These are phyloP conservation scores for Cornus suecica DNA, from an alignment of 148 eudicot genomes.

Conservation along the genomic window DNA sequence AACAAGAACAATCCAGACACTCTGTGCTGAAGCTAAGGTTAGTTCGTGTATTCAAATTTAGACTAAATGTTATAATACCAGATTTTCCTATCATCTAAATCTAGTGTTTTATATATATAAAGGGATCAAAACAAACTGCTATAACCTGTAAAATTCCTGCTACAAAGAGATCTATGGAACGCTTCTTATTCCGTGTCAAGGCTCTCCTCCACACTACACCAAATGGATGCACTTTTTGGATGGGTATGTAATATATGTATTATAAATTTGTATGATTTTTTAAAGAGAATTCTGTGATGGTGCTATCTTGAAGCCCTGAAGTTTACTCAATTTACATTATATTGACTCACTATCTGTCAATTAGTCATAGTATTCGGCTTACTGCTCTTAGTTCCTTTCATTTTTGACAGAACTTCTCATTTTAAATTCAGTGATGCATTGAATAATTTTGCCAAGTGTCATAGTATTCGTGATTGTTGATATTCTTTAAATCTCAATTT, in stretches of 20 bases:
- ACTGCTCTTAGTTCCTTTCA: background rate
- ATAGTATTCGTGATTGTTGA: background rate
- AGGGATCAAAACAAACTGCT: constrained; percentile 57
- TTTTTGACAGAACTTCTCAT: background rate
- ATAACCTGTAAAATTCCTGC: constrained; percentile 56
- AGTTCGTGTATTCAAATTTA: constrained; percentile 4
- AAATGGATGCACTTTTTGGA: constrained; percentile 49
- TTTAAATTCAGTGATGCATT: background rate
- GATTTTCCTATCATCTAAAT: background rate
- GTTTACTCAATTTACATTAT: background rate
- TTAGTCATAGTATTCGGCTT: background rate
- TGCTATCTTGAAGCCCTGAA: background rate
- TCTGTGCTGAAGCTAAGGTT: constrained; percentile 71
- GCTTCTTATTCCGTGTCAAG: constrained; percentile 57
- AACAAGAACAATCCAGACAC: constrained; percentile 54
- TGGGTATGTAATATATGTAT: constrained; percentile 33
- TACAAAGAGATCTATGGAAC: constrained; percentile 64
- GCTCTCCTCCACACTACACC: constrained; percentile 49
- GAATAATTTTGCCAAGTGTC: background rate
- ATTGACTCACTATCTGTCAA: background rate
- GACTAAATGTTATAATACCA: background rate
- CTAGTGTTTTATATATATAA: constrained; percentile 8
- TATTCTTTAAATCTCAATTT: background rate
- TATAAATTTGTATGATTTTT: background rate
- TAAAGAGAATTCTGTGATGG: background rate